Base-by-base conservation (phyloP, 257 asterid genomes). In the Nicotiana otophora region DNA sequence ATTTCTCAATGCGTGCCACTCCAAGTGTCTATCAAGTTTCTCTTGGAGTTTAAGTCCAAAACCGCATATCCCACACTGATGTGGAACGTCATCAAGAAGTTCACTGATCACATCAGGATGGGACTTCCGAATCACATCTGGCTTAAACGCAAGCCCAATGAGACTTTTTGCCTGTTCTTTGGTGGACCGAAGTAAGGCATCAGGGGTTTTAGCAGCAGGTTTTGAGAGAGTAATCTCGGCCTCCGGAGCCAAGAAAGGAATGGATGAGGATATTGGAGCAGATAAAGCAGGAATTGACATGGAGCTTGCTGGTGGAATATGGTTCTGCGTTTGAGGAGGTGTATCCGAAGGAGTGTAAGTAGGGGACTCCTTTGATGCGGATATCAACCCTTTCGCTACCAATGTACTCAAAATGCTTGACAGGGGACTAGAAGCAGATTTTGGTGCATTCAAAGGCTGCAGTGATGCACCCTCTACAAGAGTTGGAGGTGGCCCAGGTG, bases 341-440 rank as follows among this genome's bases (percentile, higher is more conserved):
- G 64, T 83, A 74, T 82, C 82, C 26, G 87, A 77, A 20, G 90
- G 79, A 68, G 66, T 81, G 42, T 87, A 78, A 82, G 83, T 67
- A 34, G 85, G 60, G 19, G 86, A 60, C 82, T 91, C 94, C 51
- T 89, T 92, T 16, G 93, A 84, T 74, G 95, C 86, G 83, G 96
- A 86, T 87, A 95, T 95, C 86, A 95, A 86, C 74, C 98, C 98
- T 89, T 90, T 93, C 4, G 95, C 91, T 55, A 95, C 93, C 85
- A 95, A 86, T 62, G 98, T 89, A 83, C 93, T 95, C 90, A 95
- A 84, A 82, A 95, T 94, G 83, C 90, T 95, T 57, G 98, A 95
- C 67, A 95, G 87, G 14, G 97, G 97, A 87, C 82, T 90, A 34
- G 95, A 85, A 83, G 88, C 82, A 72, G 93, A 74, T 83, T 78